Evolutionary conservation across 805 yeast species (phyloP), one percentile per base, ranked within the genome.

Genomic region (Brettanomyces naardenensis): DNA sequence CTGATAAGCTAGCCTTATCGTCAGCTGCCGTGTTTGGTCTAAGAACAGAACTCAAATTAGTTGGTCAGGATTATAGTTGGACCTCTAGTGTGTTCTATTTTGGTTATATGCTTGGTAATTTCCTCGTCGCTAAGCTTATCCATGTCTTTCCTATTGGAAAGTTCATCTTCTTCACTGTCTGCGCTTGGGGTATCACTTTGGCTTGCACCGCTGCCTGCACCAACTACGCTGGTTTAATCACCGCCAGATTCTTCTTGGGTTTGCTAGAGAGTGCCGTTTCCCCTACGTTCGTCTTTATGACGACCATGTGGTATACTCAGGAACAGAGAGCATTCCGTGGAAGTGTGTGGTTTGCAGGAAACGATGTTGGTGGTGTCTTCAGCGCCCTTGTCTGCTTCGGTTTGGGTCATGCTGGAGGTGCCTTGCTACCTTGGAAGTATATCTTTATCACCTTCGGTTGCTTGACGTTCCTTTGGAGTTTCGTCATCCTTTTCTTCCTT

Each of bases 121-220:
- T 71, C 38, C 73, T 78, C 4, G 66, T 71, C 3, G 54, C 65
- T 7, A 49, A 60, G 34, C 35, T 68, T 1, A 50, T 78, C 19
- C 88, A 81, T 53, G 64, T 62, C 38, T 69, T 75, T 36, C 81
- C 80, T 3, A 64, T 80, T 43, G 71, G 77, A 6, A 73, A 71
- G 43, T 61, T 75, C 4, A 62, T 71, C 3, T 61, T 73, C 7
- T 43, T 55, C 1, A 68, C 69, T 42, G 68, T 80, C 28, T 49
- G 76, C n/a, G 31, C 72, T 0, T 81, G 89, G 88, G 87, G 87
- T 18, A 53, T 76, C n/a, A 56, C 77, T 26, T 62, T 72, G 27
- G 59, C 74, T n/a, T 75, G 71, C 43, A 68, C 81, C 1, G 71
- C 68, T 13, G 54, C 47, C 6, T 51, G 64, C 28, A 44, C 53